Percentiles rank a stretch among this genome's conserved stretches.
Conservation (phyloP, 2,329 filamentous ascomycete genomes). For the Alternaria gaisen region DNA sequence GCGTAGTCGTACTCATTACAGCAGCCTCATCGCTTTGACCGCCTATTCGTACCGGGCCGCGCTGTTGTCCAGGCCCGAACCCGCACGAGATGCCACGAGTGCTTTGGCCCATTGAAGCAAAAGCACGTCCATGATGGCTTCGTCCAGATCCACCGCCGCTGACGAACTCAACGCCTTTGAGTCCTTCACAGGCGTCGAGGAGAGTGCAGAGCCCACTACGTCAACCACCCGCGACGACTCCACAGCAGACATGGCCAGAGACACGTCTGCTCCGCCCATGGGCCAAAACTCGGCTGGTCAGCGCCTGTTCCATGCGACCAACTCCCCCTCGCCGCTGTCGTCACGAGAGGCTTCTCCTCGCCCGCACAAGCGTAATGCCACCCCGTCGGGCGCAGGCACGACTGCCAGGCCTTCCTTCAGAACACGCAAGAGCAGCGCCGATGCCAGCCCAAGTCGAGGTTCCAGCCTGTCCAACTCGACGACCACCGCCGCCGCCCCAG, state of each 20-base stretch:
- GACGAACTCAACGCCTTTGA: constrained; percentile 42
- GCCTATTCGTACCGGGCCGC: constrained; percentile 38
- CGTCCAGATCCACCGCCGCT: constrained; percentile 12
- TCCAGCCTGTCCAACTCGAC: constrained; percentile 43
- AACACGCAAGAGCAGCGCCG: constrained; percentile 57
- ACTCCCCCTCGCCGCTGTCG: constrained; percentile 52
- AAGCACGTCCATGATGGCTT: constrained; percentile 32
- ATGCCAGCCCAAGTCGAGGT: constrained; percentile 53
- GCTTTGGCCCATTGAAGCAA: constrained; percentile 32
- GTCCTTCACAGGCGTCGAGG: constrained; percentile 44
- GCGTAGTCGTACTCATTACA: constrained; percentile 29
- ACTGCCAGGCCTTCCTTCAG: constrained; percentile 41
- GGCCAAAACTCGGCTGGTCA: constrained; percentile 37
- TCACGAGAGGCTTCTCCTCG: constrained; percentile 60
- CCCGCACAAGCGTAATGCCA: constrained; percentile 38
- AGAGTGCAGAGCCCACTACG: constrained; percentile 49
- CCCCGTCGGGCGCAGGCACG: constrained; percentile 28
- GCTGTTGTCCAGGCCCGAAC: constrained; percentile 32
- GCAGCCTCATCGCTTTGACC: constrained; percentile 34
- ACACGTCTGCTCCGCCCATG: constrained; percentile 25
- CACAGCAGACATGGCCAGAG: constrained; percentile 21
- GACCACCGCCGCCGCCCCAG: constrained; percentile 45
- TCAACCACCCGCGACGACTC: constrained; percentile 21
- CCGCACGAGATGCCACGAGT: constrained; percentile 44
- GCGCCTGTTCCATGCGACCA: constrained; percentile 43